These are phyloP conservation scores for Crithidia bombi DNA, from an alignment of 208 protist genomes.

Conservation along the genomic window DNA sequence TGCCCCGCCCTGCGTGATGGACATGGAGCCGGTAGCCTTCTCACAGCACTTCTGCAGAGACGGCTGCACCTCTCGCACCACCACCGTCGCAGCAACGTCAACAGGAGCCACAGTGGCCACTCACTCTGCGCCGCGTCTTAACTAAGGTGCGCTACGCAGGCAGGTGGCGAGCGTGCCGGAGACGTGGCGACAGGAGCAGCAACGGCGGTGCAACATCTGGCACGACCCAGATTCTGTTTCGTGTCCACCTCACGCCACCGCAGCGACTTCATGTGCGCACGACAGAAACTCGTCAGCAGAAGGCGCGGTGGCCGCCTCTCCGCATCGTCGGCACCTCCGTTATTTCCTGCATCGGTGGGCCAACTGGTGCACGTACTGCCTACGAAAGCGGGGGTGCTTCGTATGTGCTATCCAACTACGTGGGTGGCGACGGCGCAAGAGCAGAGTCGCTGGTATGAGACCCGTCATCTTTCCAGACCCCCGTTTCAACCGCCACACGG, in stretches of 20 bases:
- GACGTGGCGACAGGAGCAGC: constrained; percentile 27
- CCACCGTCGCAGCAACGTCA: too few species aligned
- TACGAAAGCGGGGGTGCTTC: neutral
- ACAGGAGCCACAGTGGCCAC: too few species aligned
- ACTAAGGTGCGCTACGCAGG: neutral
- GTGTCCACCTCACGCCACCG: neutral
- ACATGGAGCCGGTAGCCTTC: neutral
- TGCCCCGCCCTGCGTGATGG: constrained; percentile 17
- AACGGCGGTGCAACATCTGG: neutral
- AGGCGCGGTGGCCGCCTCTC: neutral
- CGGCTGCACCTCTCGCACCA: neutral
- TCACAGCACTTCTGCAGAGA: neutral
- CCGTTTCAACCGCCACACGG: neutral
- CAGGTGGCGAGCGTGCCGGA: constrained; percentile 15
- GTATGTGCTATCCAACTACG: constrained; percentile 35
- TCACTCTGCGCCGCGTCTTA: too few species aligned
- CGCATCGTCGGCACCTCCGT: neutral
- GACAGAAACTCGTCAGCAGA: too few species aligned
- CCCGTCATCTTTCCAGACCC: neutral
- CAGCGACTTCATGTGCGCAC: too few species aligned
- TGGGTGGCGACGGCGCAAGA: constrained; percentile 36
- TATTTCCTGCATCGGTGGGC: neutral
- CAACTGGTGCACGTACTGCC: constrained; percentile 39
- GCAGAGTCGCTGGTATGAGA: constrained; percentile 29
- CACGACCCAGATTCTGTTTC: constrained; percentile 19